phyloP scores from a whole-genome alignment of 2,329 filamentous ascomycete genomes.

The Penicillium sp. region DNA sequence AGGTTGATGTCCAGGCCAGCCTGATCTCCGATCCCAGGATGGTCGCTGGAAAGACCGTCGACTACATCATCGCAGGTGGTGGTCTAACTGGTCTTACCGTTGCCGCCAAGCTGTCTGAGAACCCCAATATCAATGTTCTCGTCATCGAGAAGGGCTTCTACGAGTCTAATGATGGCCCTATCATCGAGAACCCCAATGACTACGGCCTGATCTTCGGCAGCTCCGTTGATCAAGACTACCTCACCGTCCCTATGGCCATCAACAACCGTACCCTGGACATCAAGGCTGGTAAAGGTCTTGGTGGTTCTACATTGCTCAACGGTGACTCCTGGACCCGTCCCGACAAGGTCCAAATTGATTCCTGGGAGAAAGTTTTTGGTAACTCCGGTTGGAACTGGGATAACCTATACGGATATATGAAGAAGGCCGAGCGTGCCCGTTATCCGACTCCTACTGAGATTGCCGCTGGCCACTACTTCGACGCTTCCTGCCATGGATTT shows the following conservation, averaged over 20 bases:
- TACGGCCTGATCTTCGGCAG: slow-evolving; percentile 30
- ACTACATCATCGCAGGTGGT: slow-evolving; percentile 35
- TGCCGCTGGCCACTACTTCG: slow-evolving; percentile 22
- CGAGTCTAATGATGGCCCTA: slow-evolving; percentile 25
- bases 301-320: slow-evolving; percentile 31
- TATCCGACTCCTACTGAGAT: slow-evolving; percentile 19
- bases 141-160: slow-evolving; percentile 34
- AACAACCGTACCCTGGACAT: slow-evolving; percentile 23
- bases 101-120: slow-evolving; percentile 26
- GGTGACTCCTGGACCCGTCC: slow-evolving; percentile 32
- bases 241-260: slow-evolving; percentile 15
- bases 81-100: slow-evolving; percentile 31
- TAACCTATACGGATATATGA: slow-evolving; percentile 49
- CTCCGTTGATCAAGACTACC: slow-evolving; percentile 22
- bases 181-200: slow-evolving; percentile 25
- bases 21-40: no score
- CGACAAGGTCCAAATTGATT: slow-evolving; percentile 26
- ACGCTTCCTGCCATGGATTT: slow-evolving; percentile 23
- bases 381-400: slow-evolving; percentile 49
- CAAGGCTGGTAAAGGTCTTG: slow-evolving; percentile 27
- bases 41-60: background rate
- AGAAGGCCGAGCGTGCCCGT: slow-evolving; percentile 34
- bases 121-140: slow-evolving; percentile 25
- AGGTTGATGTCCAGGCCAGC: no score
- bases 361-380: slow-evolving; percentile 40